Percentiles rank a stretch among this genome's conserved stretches.
These are phyloP conservation scores for Bruguiera parviflora DNA, from an alignment of 345 rosid genomes.

Conservation along the genomic window DNA sequence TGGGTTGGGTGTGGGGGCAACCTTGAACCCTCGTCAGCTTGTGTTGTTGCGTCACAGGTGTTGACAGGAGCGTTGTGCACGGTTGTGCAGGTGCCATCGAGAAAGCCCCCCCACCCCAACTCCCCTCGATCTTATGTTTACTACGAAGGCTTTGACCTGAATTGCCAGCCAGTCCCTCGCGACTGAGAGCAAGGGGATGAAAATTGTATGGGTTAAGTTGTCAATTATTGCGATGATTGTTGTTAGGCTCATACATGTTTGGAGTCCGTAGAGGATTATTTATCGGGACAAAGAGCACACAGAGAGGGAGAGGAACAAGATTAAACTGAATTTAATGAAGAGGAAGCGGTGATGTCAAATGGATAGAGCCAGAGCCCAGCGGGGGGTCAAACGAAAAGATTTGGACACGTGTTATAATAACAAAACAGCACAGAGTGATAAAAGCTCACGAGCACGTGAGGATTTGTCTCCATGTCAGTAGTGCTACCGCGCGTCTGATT, in stretches of 20 bases:
- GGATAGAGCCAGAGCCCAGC: not conserved
- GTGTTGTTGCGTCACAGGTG: not conserved
- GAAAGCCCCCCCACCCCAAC: not conserved
- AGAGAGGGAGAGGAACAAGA: not conserved
- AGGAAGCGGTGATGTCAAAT: not conserved
- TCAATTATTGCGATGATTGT: not conserved
- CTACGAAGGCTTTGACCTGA: not conserved
- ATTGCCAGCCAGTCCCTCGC: not conserved
- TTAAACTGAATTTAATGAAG: not conserved
- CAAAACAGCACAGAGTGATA: no score
- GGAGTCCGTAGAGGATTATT: not conserved
- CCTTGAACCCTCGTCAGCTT: not conserved
- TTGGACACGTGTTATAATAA: no score
- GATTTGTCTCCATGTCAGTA: no score
- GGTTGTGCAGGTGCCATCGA: slow-evolving; percentile 20
- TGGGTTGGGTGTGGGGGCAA: slow-evolving; percentile 21
- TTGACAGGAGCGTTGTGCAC: slow-evolving; percentile 14
- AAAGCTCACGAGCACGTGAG: no score
- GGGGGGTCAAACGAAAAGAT: no score
- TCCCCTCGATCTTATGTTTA: not conserved
- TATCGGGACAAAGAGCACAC: slow-evolving; percentile 16
- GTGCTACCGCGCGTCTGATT: no score
- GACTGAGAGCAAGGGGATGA: not conserved
- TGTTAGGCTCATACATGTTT: not conserved
- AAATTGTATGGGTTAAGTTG: not conserved